Evolutionary conservation across 805 yeast species (phyloP), one percentile per base, ranked within the genome.

Genomic region (Sugiyamaella americana): DNA sequence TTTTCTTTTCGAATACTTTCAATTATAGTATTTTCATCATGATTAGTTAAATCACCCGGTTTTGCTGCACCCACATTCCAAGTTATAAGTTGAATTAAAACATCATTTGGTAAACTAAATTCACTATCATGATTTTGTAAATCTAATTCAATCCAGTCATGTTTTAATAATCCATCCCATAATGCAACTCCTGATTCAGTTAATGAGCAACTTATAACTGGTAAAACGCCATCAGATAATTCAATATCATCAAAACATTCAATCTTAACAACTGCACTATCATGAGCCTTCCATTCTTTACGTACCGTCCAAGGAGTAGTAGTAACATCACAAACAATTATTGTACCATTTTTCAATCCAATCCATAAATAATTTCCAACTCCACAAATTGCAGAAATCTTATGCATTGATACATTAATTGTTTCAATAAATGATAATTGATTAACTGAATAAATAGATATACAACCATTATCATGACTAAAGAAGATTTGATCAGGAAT

Each of bases 41-140:
- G 21, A 26, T 13, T 26, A 26, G 11, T 26, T 11, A 68, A 46
- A 23, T 56, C 59, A 1, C 53, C 34, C 1, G 73, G 71, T 19
- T 57, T 54, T 2, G 65, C 53, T 6, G 71, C 69, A 6, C 71
- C 74, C 3, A 66, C 65, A 46, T 69, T 69, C 73, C 73, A 69
- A 3, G 71, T 63, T 23, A 69, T 51, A 0, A 69, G 55, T 22
- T 57, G 56, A 4, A 67, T 64, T n/a, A 42, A 48, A 17, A 65
- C 36, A 5, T 50, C 47, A 11, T 52, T 40, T 41, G 58, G 57
- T 2, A 54, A 16, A 40, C 67, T 60, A 47, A 55, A 64, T 26
- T 58, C 61, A 5, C 46, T 51, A 18, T 52, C 54, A 21, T 60
- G 59, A 20, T 41, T 48, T 6, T 55, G 51, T 61, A 64, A 54